Evolutionary conservation across 495 filamentous ascomycete species (phyloP).

Genomic region (Aspergillus leporis): DNA sequence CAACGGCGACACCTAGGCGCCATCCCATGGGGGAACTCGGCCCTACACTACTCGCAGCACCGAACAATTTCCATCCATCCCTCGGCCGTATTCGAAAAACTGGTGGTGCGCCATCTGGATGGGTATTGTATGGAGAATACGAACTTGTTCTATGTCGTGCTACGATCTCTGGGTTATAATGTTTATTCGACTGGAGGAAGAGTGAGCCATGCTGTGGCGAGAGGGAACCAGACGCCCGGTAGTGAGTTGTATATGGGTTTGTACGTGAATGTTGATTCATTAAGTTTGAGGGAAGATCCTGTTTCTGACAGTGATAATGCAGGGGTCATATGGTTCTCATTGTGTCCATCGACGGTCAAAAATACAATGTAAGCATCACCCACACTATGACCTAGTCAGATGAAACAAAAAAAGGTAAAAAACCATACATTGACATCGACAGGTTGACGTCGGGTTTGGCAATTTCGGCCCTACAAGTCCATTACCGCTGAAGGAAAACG

Average conservation of each 20-base stretch:
- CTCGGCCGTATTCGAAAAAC: constrained; percentile 62
- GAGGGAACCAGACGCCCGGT: constrained; percentile 12
- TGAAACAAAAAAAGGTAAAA: not conserved
- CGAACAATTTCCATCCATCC: constrained; percentile 59
- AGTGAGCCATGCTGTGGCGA: constrained; percentile 29
- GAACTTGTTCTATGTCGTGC: constrained; percentile 58
- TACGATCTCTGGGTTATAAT: constrained; percentile 61
- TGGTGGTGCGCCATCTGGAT: constrained; percentile 62
- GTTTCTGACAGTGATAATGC: not conserved
- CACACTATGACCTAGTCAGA: too few relatives aligned
- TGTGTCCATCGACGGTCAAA: constrained; percentile 52
- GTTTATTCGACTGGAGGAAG: constrained; percentile 53
- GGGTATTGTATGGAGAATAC: constrained; percentile 83
- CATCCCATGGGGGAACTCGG: constrained; percentile 72
- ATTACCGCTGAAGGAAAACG: constrained; percentile 48
- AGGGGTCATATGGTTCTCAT: constrained; percentile 67
- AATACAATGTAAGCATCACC: constrained; percentile 45
- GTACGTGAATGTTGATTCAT: constrained; percentile 18
- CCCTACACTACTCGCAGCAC: constrained; percentile 55
- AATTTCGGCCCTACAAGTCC: constrained; percentile 55
- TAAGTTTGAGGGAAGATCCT: not conserved
- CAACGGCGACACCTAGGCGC: constrained; percentile 51
- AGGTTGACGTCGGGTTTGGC: constrained; percentile 76
- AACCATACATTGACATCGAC: constrained; percentile 10
- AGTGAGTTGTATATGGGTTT: constrained; percentile 26